These are phyloP conservation scores for Pleurotus cornucopiae DNA, from an alignment of 768 basidiomycete species.

Conservation along the genomic window DNA sequence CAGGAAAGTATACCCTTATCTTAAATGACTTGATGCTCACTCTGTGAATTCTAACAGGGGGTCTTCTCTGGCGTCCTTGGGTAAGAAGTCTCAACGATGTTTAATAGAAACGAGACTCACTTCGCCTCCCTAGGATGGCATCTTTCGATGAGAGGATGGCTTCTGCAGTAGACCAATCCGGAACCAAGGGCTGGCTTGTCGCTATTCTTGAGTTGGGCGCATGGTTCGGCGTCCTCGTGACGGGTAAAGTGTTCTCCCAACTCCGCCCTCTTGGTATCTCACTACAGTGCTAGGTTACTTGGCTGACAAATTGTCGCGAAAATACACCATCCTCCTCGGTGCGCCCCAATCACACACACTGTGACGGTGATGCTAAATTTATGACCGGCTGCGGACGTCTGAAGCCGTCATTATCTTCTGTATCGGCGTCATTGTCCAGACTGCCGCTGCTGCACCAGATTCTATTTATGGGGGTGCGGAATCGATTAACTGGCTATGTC, in stretches of 20 bases:
- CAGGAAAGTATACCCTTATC: constrained; percentile 34
- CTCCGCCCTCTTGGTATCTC: background rate
- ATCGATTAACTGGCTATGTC: background rate
- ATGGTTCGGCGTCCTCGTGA: constrained; percentile 70
- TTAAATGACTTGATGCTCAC: background rate
- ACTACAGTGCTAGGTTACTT: constrained; percentile 37
- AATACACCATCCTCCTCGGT: constrained; percentile 67
- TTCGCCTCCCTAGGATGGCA: constrained; percentile 33
- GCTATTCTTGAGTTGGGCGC: constrained; percentile 73
- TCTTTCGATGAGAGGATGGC: constrained; percentile 54
- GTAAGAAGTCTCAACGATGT: constrained; percentile 26
- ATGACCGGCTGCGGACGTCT: background rate
- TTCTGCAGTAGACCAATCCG: constrained; percentile 44
- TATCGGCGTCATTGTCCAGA: constrained; percentile 73
- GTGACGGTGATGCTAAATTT: too few relatives aligned
- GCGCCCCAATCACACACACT: constrained; percentile 9
- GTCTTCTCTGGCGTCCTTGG: constrained; percentile 74
- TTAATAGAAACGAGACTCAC: background rate
- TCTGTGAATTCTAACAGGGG: constrained; percentile 33
- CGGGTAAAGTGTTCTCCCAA: constrained; percentile 33
- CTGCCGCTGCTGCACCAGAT: constrained; percentile 47
- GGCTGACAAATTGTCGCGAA: constrained; percentile 70
- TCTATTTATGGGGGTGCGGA: constrained; percentile 60
- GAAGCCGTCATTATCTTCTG: constrained; percentile 58
- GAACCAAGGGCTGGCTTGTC: constrained; percentile 68